Evolutionary conservation across 305 asterid species (phyloP).

Genomic region (Nicotiana rustica): DNA sequence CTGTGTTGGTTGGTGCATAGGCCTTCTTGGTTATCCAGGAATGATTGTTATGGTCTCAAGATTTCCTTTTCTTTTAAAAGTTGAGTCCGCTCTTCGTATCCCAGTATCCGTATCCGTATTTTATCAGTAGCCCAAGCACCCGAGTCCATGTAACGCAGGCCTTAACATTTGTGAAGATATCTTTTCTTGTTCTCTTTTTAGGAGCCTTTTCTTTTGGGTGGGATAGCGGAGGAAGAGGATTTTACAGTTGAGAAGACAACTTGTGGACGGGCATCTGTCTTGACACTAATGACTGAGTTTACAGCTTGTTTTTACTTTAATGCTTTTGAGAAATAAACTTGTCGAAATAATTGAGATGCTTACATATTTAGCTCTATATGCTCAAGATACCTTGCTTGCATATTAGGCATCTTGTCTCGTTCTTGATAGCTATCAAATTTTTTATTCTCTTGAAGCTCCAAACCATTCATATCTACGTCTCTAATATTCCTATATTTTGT

Average conservation of each 20-base stretch:
- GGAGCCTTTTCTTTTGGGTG: background rate
- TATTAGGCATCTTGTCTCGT: slow-evolving; percentile 13
- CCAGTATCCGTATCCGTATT: background rate
- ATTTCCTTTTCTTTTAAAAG: background rate
- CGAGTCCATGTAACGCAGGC: background rate
- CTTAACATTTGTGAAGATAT: background rate
- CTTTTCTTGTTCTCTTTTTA: background rate
- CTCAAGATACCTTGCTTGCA: background rate
- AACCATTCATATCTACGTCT: slow-evolving; percentile 12
- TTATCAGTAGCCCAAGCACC: background rate
- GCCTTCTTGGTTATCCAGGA: slow-evolving; percentile 2
- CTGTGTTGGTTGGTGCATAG: slow-evolving; percentile 7
- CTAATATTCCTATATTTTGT: background rate
- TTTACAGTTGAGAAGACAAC: background rate
- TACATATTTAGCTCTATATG: background rate
- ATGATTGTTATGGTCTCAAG: background rate
- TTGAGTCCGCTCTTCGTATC: slow-evolving; percentile 1
- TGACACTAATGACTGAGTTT: background rate
- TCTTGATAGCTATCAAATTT: background rate
- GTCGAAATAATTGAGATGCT: background rate
- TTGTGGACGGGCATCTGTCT: background rate
- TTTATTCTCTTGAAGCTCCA: slow-evolving; percentile 23
- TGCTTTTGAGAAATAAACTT: background rate
- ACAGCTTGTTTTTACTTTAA: background rate
- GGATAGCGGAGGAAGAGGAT: slow-evolving; percentile 21